Evolutionary conservation across 1,139 yeast genomes (phyloP).

Genomic region (Suhomyces coccinellae): DNA sequence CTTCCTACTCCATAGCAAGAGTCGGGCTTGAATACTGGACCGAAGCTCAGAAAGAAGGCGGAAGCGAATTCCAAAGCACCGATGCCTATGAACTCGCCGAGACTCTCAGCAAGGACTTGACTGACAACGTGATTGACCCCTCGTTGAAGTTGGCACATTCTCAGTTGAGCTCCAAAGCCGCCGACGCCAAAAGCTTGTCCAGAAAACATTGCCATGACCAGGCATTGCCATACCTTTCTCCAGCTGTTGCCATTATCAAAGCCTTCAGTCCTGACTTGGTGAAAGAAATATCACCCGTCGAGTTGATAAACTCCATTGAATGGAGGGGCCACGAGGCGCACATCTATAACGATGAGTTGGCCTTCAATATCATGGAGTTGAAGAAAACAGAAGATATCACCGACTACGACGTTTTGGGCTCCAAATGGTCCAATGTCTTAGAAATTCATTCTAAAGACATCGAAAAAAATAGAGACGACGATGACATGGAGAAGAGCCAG

Average conservation of each 20-base stretch:
- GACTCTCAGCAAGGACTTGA: slow-evolving; percentile 54
- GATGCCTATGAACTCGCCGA: slow-evolving; percentile 28
- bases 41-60: slow-evolving; percentile 10
- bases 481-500: slow-evolving; percentile 58
- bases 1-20: slow-evolving; percentile 59
- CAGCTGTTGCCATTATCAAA: slow-evolving; percentile 39
- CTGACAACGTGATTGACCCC: slow-evolving; percentile 68
- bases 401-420: slow-evolving; percentile 29
- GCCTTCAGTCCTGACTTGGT: slow-evolving; percentile 45
- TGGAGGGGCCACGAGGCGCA: slow-evolving; percentile 80
- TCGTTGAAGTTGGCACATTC: slow-evolving; percentile 59
- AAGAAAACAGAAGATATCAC: slow-evolving; percentile 30
- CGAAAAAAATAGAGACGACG: slow-evolving; percentile 40
- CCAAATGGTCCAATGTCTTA: slow-evolving; percentile 41
- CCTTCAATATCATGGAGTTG: slow-evolving; percentile 51
- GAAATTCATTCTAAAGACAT: slow-evolving; percentile 28
- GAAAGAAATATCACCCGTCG: slow-evolving; percentile 31
- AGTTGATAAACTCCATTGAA: slow-evolving; percentile 39
- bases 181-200: slow-evolving; percentile 50
- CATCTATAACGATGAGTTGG: slow-evolving; percentile 71
- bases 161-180: slow-evolving; percentile 34
- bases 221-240: slow-evolving; percentile 34
- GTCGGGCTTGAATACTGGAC: slow-evolving; percentile 54
- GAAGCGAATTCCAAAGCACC: slow-evolving; percentile 1
- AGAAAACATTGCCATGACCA: slow-evolving; percentile 43